These are phyloP conservation scores for Centaurea solstitialis DNA, from an alignment of 129 eudicot species.

Conservation along the genomic window DNA sequence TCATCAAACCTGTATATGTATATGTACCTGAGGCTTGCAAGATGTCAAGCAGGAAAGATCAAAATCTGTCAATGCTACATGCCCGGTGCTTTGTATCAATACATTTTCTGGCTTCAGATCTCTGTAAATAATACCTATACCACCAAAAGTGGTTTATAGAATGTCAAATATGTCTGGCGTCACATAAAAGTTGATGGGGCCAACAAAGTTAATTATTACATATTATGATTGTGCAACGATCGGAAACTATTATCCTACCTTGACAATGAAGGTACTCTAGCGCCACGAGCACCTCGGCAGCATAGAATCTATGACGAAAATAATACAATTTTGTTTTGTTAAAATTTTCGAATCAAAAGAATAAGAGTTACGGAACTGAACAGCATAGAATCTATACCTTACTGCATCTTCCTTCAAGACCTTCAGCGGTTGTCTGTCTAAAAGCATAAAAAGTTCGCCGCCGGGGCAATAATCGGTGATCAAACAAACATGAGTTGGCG, in stretches of 20 bases:
- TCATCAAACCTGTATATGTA: background rate
- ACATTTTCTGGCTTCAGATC: constrained; percentile 99
- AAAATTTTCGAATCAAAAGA: background rate
- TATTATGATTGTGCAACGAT: background rate
- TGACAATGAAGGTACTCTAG: constrained; percentile 98
- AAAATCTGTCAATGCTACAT: constrained; percentile 87
- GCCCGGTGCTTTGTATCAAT: constrained; percentile 77
- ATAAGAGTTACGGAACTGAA: background rate
- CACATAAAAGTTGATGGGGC: too few species aligned
- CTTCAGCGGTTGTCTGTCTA: constrained; percentile 85
- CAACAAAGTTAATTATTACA: background rate
- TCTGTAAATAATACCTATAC: constrained; percentile 89
- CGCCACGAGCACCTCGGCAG: constrained; percentile 94
- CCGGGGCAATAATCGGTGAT: constrained; percentile 99
- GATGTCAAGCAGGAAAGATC: constrained; percentile 98
- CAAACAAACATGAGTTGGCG: constrained; percentile 85
- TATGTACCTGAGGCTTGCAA: constrained; percentile 90
- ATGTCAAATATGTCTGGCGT: background rate
- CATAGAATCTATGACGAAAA: constrained; percentile 64
- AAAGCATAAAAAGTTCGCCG: constrained; percentile 91
- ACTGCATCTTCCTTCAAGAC: constrained; percentile 96
- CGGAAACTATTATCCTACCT: constrained; percentile 43
- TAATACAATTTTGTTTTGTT: background rate
- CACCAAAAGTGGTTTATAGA: background rate
- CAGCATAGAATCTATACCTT: too few species aligned